Conservation (phyloP, 768 basidiomycete genomes). For the Suillus alpinus region DNA sequence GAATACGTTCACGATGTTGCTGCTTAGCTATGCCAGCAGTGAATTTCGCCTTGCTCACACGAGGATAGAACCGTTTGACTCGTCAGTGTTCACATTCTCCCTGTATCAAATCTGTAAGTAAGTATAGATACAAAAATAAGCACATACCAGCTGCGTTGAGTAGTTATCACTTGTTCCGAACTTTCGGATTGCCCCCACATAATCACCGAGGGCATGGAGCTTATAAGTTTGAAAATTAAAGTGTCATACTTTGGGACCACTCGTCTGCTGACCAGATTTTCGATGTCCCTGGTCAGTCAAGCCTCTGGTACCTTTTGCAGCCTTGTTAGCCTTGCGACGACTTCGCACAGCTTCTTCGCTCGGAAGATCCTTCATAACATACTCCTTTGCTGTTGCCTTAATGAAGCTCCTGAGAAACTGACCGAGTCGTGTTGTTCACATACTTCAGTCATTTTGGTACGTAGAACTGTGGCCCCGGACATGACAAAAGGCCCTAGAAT, state of each 20-base stretch:
- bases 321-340: conserved; percentile 1
- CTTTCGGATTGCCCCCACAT: not conserved
- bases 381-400: conserved; percentile 6
- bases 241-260: not conserved
- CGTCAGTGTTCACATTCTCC: conserved; percentile 35
- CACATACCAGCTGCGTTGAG: conserved; percentile 27
- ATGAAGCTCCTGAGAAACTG: conserved; percentile 3
- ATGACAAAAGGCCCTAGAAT: too few species aligned
- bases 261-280: not conserved
- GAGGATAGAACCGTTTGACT: conserved; percentile 34
- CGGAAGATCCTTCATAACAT: conserved; percentile 34
- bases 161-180: conserved; percentile 36
- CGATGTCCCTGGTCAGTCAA: too few species aligned
- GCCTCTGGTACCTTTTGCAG: not conserved
- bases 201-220: conserved; percentile 13
- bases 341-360: conserved; percentile 32
- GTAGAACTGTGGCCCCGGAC: too few species aligned
- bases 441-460: too few species aligned
- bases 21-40: conserved; percentile 26
- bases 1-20: conserved; percentile 12
- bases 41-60: conserved; percentile 31
- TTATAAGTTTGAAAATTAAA: conserved; percentile 12
- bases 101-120: conserved; percentile 20
- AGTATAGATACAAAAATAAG: not conserved
- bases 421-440: conserved; percentile 16